A percentile compares a stretch with the other conserved stretches of the same genome.
Evolutionary conservation across 805 yeast species (phyloP).

Genomic region (Candida insectalens): DNA sequence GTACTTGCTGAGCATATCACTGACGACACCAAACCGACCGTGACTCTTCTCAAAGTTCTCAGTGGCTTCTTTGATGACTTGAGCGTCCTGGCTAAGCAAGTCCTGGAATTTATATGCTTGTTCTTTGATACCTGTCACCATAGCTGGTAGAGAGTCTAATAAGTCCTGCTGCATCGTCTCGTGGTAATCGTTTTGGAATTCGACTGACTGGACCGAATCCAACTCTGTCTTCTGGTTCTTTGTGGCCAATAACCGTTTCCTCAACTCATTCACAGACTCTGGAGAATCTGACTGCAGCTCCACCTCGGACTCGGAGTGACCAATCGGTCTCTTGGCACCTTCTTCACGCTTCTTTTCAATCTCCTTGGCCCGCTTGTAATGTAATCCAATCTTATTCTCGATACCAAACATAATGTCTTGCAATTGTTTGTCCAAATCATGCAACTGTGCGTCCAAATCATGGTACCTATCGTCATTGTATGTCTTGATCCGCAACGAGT

Average conservation of each 20-base stretch:
- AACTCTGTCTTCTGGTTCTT: constrained; percentile 14
- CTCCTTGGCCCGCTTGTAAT: constrained; percentile 2
- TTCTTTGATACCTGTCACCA: constrained; percentile 20
- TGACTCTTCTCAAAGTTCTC: constrained; percentile 23
- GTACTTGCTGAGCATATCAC: constrained; percentile 17
- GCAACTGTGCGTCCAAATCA: constrained; percentile 6
- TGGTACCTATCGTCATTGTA: constrained; percentile 3
- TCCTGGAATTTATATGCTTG: constrained; percentile 26
- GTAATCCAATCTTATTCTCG: constrained; percentile 8
- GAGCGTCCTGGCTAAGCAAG: constrained; percentile 22
- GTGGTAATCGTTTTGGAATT: constrained; percentile 20
- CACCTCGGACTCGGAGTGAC: background rate
- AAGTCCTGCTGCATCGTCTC: constrained; percentile 24
- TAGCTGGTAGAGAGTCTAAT: constrained; percentile 21
- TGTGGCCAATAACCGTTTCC: constrained; percentile 20
- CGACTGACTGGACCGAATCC: constrained; percentile 16
- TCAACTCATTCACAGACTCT: constrained; percentile 19
- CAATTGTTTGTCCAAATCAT: constrained; percentile 6
- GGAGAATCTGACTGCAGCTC: constrained; percentile 4
- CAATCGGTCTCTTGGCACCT: background rate
- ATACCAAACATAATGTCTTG: constrained; percentile 10
- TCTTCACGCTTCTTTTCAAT: background rate
- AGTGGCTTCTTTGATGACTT: constrained; percentile 22
- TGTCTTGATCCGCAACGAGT: constrained; percentile 8
- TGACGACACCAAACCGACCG: constrained; percentile 20